A percentile compares a stretch with the other conserved stretches of the same genome.
These are phyloP conservation scores for Lepidium didymum DNA, from an alignment of 345 rosid species.

Conservation along the genomic window DNA sequence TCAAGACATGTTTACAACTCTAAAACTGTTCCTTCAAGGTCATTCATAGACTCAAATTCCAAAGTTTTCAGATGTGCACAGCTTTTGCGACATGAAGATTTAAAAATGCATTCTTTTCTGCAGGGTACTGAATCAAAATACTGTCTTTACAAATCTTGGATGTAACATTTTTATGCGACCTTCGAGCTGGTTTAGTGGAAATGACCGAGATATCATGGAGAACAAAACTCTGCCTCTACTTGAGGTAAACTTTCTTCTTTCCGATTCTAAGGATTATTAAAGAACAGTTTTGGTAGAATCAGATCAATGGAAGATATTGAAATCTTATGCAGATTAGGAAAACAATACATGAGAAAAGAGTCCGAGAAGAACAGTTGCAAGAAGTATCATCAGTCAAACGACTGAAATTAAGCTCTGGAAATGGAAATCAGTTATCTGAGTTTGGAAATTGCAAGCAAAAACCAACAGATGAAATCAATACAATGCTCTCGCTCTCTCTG, in stretches of 20 bases:
- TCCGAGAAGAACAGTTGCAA: neutral
- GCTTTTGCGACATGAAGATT: neutral
- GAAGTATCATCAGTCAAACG: slow-evolving; percentile 14
- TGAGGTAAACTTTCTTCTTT: slow-evolving; percentile 12
- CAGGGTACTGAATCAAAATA: slow-evolving; percentile 6
- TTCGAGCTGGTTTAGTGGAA: slow-evolving; percentile 6
- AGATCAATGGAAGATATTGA: neutral
- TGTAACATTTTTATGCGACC: slow-evolving; percentile 16
- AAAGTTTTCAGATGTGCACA: neutral
- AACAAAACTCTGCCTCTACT: slow-evolving; percentile 33
- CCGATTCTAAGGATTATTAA: neutral
- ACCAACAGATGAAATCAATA: slow-evolving; percentile 21
- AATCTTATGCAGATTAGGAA: slow-evolving; percentile 11
- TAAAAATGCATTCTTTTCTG: neutral
- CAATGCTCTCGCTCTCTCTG: slow-evolving; percentile 27
- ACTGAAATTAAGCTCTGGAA: neutral
- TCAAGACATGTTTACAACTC: slow-evolving; percentile 16
- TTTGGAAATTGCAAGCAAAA: slow-evolving; percentile 1
- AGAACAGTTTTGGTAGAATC: neutral
- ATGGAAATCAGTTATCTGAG: neutral
- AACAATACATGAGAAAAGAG: slow-evolving; percentile 8
- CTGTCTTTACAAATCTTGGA: slow-evolving; percentile 3
- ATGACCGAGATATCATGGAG: neutral
- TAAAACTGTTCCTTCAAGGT: slow-evolving; percentile 19
- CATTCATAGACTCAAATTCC: neutral